Evolutionary conservation across 805 yeast genomes (phyloP).

Genomic region (Metschnikowia drakensbergensis): DNA sequence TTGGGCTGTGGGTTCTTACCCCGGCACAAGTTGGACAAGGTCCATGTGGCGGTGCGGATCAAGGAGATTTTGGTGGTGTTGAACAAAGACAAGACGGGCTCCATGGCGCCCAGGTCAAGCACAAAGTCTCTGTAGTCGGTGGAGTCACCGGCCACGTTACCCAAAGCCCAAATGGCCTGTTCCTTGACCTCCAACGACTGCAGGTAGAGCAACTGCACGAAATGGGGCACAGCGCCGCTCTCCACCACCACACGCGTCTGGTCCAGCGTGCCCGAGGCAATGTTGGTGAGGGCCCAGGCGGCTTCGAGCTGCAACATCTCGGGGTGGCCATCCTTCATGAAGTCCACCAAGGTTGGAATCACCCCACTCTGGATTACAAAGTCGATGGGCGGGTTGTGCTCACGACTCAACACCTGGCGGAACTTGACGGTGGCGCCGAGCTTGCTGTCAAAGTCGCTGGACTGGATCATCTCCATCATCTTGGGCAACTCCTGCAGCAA

Average conservation of each 20-base stretch:
- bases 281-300: conserved; percentile 99
- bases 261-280: conserved; percentile 88
- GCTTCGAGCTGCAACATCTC: conserved; percentile 94
- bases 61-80: conserved; percentile 81
- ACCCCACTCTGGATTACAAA: conserved; percentile 90
- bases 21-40: conserved; percentile 91
- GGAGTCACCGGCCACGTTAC: conserved; percentile 98
- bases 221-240: conserved; percentile 89
- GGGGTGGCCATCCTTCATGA: conserved; percentile 69
- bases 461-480: conserved; percentile 77
- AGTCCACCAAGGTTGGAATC: conserved; percentile 83
- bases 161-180: conserved; percentile 99
- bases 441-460: conserved; percentile 74
- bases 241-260: conserved; percentile 91
- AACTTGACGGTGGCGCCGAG: conserved; percentile 87
- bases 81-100: conserved; percentile 77
- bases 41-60: conserved; percentile 97
- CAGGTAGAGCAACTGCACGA: conserved; percentile 77
- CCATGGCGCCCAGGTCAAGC: conserved; percentile 79
- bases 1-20: conserved; percentile 96
- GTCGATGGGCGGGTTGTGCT: conserved; percentile 94
- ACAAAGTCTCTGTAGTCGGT: conserved; percentile 87
- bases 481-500: conserved; percentile 67
- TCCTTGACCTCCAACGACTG: conserved; percentile 89
- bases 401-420: conserved; percentile 89